Base-by-base conservation (phyloP, 2,329 filamentous ascomycete species). In the Ceratocystis alfenasii region DNA sequence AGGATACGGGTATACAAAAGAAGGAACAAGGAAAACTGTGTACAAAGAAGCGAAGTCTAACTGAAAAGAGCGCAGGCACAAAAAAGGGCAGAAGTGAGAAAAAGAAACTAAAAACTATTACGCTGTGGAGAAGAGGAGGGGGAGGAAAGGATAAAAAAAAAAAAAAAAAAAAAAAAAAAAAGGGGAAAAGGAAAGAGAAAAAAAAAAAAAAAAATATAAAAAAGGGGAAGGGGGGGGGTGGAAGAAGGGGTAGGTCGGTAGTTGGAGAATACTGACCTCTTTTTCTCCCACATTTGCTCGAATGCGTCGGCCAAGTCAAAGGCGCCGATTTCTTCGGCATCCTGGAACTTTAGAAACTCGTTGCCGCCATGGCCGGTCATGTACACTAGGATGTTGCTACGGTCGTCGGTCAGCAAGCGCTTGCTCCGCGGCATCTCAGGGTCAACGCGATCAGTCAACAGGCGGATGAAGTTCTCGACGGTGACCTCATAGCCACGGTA, bases 221-320 rank as follows among this genome's bases (percentile, higher is more conserved):
- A 63, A 57, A 30, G n/a, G n/a, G n/a, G n/a, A 55, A 55, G 7
- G 20, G 20, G 22, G 22, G 22, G 22, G 20, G 60, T 7, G 25
- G 22, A 50, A n/a, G n/a, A n/a, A n/a, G n/a, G n/a, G n/a, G n/a
- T n/a, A n/a, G n/a, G 25, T 64, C 62, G 57, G 36, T 65, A 5
- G 36, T 12, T 45, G 4, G 12, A 60, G 25, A 8, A 20, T 10
- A 60, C 74, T n/a, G 75, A 87, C 80, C 94, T 87, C 79, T 95
- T 95, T 85, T 99, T 99, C 81, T 99, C 94, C 89, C 92, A 96
- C 94, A 99, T 99, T 79, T 99, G 93, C 76, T 95, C 91, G 74
- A 99, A 97, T 0, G 94, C 94, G 75, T 99, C 90, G 4, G 95
- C 94, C 66, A 99, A 79, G 77, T 99, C 94, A 74, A 95, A 96